These are phyloP conservation scores for Yamadazyma akitaensis DNA, from an alignment of 805 yeast species.

Conservation along the genomic window DNA sequence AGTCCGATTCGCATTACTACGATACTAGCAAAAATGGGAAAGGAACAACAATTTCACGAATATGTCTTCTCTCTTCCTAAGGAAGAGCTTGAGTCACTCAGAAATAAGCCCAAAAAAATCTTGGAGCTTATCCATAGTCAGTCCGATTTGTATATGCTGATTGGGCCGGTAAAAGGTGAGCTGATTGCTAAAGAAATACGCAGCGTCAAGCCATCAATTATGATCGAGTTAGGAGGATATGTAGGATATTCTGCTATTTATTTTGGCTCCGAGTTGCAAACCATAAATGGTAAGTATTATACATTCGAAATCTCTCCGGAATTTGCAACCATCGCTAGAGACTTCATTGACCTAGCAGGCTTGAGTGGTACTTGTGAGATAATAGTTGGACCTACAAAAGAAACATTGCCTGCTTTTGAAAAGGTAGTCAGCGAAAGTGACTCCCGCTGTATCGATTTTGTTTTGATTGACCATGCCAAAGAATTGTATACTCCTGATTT, in stretches of 20 bases:
- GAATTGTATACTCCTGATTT: constrained; percentile 39
- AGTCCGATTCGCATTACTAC: not conserved
- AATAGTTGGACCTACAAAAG: constrained; percentile 31
- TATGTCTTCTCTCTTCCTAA: constrained; percentile 22
- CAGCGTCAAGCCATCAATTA: constrained; percentile 20
- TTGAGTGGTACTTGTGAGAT: constrained; percentile 27
- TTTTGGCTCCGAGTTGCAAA: constrained; percentile 25
- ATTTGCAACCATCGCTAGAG: constrained; percentile 28
- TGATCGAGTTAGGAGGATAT: constrained; percentile 33
- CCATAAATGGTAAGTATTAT: constrained; percentile 27
- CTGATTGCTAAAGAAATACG: constrained; percentile 22
- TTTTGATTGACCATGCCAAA: constrained; percentile 42
- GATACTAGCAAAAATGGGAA: constrained; percentile 8
- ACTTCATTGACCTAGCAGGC: constrained; percentile 33
- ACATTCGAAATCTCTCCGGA: constrained; percentile 30
- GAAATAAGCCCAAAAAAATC: constrained; percentile 31
- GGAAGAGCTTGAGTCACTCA: constrained; percentile 18
- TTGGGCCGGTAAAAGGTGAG: constrained; percentile 31
- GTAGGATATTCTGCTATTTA: constrained; percentile 37
- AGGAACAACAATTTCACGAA: constrained; percentile 25
- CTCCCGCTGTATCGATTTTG: constrained; percentile 26
- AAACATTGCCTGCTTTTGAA: constrained; percentile 23
- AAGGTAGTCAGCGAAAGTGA: not conserved
- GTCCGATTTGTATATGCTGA: constrained; percentile 25
- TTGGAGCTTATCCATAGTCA: constrained; percentile 29